Base-by-base conservation (phyloP, 768 basidiomycete species). In the Termitomyces bulborhizus region DNA sequence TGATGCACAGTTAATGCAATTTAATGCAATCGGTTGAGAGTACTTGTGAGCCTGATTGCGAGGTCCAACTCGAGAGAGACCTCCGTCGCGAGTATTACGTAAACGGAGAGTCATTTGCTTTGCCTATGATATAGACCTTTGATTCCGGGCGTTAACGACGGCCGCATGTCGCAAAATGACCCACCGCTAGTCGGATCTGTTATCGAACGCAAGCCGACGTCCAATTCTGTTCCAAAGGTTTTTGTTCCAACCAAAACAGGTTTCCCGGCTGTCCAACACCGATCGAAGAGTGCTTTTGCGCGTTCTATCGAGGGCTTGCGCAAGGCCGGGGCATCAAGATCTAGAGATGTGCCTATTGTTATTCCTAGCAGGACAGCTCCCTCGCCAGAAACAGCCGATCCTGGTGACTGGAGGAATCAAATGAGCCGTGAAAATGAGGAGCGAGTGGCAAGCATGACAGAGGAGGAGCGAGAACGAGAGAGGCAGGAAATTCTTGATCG, bases 401-500 rank as follows among this genome's bases (percentile, higher is more conserved):
- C 66, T 1, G 67, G 72, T 57, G 71, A 73, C 46, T 84, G 86
- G 79, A 73, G 81, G 53, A 69, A 68, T 9, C 81, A 81, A 61
- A 79, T 85, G 51, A 83, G 80, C 60, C 73, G 75, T 53, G 88
- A 92, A 63, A 94, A 95, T 59, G 75, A 79, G 55, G 68, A 71
- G 11, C 69, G 71, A 29, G 79, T 95, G 1, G 80, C 79, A 16
- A 67, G 63, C 1, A 95, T 95, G 93, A 76, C 78, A 2, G 78
- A 80, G 11, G 82, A 82, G 15, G 88, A 94, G 66, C 75, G 84
- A 9, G 82, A 85, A 57, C 68, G 79, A 50, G 91, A 88, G 66
- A 73, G 75, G 43, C 70, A 70, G 49, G 81, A 90, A 57, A 80
- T 95, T 41, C 54, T 89, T 27, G 83, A 89, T 57, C 77, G 80